Base-by-base conservation (phyloP, 139 green algal species). In the Chlamydomonas schloesseri region DNA sequence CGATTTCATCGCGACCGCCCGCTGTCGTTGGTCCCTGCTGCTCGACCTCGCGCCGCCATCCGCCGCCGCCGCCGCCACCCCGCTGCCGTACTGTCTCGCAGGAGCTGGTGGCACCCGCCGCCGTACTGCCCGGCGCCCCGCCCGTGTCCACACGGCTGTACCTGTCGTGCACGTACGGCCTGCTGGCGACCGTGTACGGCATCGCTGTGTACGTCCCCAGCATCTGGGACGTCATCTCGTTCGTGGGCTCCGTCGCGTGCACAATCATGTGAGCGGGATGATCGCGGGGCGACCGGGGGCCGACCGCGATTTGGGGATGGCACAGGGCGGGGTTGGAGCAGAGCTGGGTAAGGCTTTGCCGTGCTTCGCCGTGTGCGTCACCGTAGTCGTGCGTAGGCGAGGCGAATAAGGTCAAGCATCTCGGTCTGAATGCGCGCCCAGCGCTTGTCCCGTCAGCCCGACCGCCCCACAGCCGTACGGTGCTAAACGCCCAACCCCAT, bases 151-250 rank as follows among this genome's bases (percentile, higher is more conserved):
- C 78, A 11, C 11, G 29, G 17, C 64, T 84, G 20, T 74, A 75
- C 78, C 78, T 84, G 47, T 34, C n/a, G 17, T 53, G 4, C 64
- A 84, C 78, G 0, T 74, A 67, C 62, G 64, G 29, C 37, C 78
- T 84, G 62, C 47, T 84, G 64, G 64, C 64, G 29, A 6, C 46
- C 10, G 68, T 62, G 46, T 83, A 83, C 58, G 62, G 15, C 62
- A 73, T 83, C 18, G 67, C 67, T 3, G 67, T 72, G n/a, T 42
- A 33, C 31, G 31, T 42, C 11, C 31, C 67, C 11, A 24, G 3
- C 67, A 72, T 47, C 15, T 42, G 67, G 67, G n/a, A 72, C n/a
- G 33, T 42, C 67, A 67, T 67, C 60, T 31, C 24, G 20, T 67
- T 67, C 24, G 60, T 67, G 3, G 60, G 60, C 24, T n/a, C 60